Evolutionary conservation across 371 early-diverging fungal genomes (phyloP), one percentile per base, ranked within the genome.

Genomic region (Massospora cicadina): DNA sequence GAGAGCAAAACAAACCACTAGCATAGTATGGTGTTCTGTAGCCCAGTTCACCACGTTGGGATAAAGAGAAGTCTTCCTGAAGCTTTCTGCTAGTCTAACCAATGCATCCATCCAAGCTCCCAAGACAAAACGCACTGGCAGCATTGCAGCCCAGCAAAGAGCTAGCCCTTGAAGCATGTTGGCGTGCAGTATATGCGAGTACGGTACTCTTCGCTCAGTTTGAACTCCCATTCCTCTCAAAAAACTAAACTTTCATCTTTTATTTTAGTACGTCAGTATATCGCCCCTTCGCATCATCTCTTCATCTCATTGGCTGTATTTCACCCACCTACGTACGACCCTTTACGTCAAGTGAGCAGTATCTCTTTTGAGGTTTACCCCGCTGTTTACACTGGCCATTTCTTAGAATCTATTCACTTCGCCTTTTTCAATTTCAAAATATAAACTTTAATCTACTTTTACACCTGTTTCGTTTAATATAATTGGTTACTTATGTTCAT

Each of bases 1-100:
- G 56, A 71, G 59, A 17, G 69, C 72, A 55, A 71, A 55, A 2
- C 7, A 25, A 17, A 66, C 55, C 7, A 66, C 55, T 5, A 61
- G 2, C 21, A 60, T 33, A n/a, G 33, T 59, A 21, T 59, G 61
- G 32, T 66, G 25, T 13, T 66, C 43, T 55, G 66, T 66, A 12
- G 43, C 33, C 32, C 60, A 66, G 17, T 66, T 58, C 1, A 58
- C 58, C 28, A 32, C 27, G 0, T 29, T 21, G 3, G 57, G n/a
- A 56, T 65, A 56, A 7, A 65, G 21, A 17, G 32, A 12, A 5
- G 65, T 53, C 21, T 17, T 32, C 12, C 28, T 21, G 43, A 65
- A 65, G 23, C 26, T 1, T 21, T 25, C 31, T 1, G 17, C 32
- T 1, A 61, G 3, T 43, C 43, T 43, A 10, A 17, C 17, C 43